Evolutionary conservation across 2,329 filamentous ascomycete genomes (phyloP), one percentile per base, ranked within the genome.

Genomic region (Xylariaceae sp.): DNA sequence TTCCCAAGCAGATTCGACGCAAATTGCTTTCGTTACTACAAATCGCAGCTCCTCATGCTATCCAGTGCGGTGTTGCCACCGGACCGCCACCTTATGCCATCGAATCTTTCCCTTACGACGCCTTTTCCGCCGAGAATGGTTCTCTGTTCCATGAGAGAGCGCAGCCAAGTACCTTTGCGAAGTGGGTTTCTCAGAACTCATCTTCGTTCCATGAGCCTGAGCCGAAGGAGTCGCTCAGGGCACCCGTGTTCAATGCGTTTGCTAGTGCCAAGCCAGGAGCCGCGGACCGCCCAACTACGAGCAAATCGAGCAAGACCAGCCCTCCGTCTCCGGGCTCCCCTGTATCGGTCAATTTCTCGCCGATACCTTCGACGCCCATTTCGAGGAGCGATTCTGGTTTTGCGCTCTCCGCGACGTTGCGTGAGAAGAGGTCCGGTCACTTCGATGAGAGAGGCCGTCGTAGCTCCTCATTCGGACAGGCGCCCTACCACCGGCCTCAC

Each of bases 401-500:
- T 73, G 89, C 90, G 42, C 78, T 96, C 58, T 88, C 92, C 63
- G 86, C 89, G 15, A 96, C 90, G 3, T 78, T 99, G 59, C 86
- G 92, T 37, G 94, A 97, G 75, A 99, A 97, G 78, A 85, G 93
- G 55, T 97, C 94, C 2, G 92, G 90, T 1, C 91, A 97, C 72
- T 96, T 97, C 66, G 89, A 94, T 68, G 58, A 75, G 63, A 77
- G 82, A 65, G 88, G 88, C n/a, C 85, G 92, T 61, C 85, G 93
- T 65, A 97, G 92, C 76, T 96, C 92, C n/a, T 96, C 92, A 1
- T 95, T 96, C 74, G 70, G 90, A 90, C 66, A 87, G 86, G 72
- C 82, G 44, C 84, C 86, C 0, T 75, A 88, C 17, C 83, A 89
- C 65, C 81, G 88, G 48, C 88, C 89, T 4, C 90, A 84, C 71